phyloP scores from a whole-genome alignment of 1,284 basidiomycete species.

The Moesziomyces sp. region DNA sequence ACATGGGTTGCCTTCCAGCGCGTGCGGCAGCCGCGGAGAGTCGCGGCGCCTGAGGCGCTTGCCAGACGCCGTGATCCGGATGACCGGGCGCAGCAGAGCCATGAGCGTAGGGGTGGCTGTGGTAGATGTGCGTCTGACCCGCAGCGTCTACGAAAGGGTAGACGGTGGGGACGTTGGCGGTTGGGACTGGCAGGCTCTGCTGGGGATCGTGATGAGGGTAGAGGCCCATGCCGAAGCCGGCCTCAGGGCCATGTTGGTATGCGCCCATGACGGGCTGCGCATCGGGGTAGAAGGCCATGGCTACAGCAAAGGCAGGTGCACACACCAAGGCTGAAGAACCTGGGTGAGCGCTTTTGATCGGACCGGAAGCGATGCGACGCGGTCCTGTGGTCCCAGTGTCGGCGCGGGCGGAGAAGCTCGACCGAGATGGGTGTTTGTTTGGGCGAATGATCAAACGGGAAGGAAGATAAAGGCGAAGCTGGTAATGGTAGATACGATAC shows the following conservation, averaged over 20 bases:
- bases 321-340: constrained; percentile 16
- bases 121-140: constrained; percentile 18
- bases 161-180: constrained; percentile 5
- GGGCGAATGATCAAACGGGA: background rate
- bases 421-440: too few relatives aligned
- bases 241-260: constrained; percentile 13
- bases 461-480: background rate
- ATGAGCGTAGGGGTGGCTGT: constrained; percentile 21
- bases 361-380: constrained; percentile 6
- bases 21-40: constrained; percentile 44
- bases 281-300: constrained; percentile 29
- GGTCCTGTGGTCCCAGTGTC: background rate
- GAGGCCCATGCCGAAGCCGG: constrained; percentile 10
- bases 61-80: constrained; percentile 36
- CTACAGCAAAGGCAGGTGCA: constrained; percentile 8
- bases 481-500: background rate
- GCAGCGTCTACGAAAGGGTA: constrained; percentile 21
- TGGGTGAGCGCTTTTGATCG: constrained; percentile 32
- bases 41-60: constrained; percentile 46
- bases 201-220: constrained; percentile 28
- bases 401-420: too few relatives aligned
- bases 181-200: constrained; percentile 4
- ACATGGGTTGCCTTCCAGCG: constrained; percentile 25
- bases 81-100: constrained; percentile 1
- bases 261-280: constrained; percentile 14